Evolutionary conservation across 2,329 filamentous ascomycete genomes (phyloP), one percentile per base, ranked within the genome.

Genomic region (Eurotiales sp.): DNA sequence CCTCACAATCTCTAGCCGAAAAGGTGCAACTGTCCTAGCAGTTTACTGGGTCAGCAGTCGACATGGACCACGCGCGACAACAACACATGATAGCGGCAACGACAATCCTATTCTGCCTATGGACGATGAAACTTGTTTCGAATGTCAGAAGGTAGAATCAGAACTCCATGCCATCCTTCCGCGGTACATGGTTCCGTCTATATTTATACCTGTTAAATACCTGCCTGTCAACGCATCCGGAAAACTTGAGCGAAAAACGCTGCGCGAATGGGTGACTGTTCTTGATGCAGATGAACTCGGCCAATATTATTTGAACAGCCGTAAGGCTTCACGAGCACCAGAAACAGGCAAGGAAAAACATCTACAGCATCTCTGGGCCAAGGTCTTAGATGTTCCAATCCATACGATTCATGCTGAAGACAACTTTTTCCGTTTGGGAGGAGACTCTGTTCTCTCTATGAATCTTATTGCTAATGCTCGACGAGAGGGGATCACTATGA

Each of bases 351-450:
- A 23, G 11, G 58, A 59, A 49, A 34, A 42, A 10, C 30, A 29
- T 32, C 17, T 58, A 4, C 56, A 54, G 19, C 15, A 47, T 14
- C 25, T 59, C 6, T 63, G 58, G 57, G 51, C 55, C n/a, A 53
- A 54, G 3, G 51, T 59, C 10, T 53, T 64, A 10, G 52, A 54
- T 7, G 22, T 62, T 21, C 37, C 52, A 2, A 15, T 51, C 4
- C 55, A 56, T 4, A 37, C 53, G 8, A 56, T 62, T 43, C 43
- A 56, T 15, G 30, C 56, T 4, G 54, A 61, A n/a, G 56, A 61
- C n/a, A 59, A 58, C 36, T 67, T 67, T 53, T 62, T 67, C 46
- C 51, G 56, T 11, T 43, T 64, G 11, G 64, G 64, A 19, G 64
- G 64, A 19, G 64, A 66, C 40, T 65, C 62, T 8, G 54, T 67